Base-by-base conservation (phyloP, 2,329 filamentous ascomycete species). In the Fusarium coicis region DNA sequence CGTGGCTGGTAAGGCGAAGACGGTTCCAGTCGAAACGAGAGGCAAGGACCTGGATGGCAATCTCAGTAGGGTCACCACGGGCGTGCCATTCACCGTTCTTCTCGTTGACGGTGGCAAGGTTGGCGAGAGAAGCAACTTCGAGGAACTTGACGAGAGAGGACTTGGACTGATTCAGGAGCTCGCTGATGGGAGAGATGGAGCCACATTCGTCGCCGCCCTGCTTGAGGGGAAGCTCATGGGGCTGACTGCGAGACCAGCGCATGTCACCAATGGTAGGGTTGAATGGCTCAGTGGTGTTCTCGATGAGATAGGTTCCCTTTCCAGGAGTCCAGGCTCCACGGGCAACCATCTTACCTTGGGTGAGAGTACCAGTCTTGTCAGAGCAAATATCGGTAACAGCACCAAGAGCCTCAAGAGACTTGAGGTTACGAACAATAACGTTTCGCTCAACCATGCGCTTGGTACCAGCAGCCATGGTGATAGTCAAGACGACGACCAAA, bases 1-100 rank as follows among this genome's bases (percentile, higher is more conserved):
- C 74, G 43, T 73, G 68, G 60, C 87, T 88, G 36, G 85, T 83
- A 75, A 89, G 85, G 21, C 83, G 81, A 23, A 86, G 83, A 43
- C 88, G 84, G 68, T 90, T 90, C 85, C 87, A 89, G 67, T 87
- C 84, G 76, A 93, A 93, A 21, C 92, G 90, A 40, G 87, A 89
- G 18, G 91, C 90, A 73, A 93, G 91, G 2, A 93, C 91, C 75
- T 93, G 90, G 36, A 93, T 91, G 10, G 92, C 92, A 62, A 93
- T 92, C 75, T 93, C 92, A 2, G 92, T 93, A 0, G 90, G 90
- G 74, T 92, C 89, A 44, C 90, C 91, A 57, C 88, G 86, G 44
- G 89, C 88, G 54, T 86, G 84, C 90, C 90, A 92, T 42, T 84
- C 81, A 2, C 83, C 82, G 4, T 83, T 81, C 50, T 83, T 81